phyloP scores from a whole-genome alignment of 192 early-diverging fungal genomes.

The Funneliformis geosporum region DNA sequence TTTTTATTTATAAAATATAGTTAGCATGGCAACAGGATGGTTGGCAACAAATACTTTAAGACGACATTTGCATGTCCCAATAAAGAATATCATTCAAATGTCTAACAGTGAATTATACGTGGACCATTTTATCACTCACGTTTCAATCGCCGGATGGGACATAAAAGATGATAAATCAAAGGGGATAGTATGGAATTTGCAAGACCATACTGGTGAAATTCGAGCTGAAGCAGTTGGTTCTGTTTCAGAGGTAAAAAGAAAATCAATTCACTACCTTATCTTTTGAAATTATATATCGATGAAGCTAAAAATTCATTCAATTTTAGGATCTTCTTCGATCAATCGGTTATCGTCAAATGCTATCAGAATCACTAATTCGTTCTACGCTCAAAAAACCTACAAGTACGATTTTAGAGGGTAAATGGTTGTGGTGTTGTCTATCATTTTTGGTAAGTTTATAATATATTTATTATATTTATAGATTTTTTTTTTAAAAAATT shows the following conservation, averaged over 20 bases:
- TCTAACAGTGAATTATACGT: not conserved
- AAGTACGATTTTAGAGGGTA: not conserved
- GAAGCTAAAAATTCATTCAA: not conserved
- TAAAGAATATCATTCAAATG: not conserved
- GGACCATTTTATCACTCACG: not conserved
- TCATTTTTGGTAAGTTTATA: not conserved
- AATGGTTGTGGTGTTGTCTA: not conserved
- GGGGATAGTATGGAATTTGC: not conserved
- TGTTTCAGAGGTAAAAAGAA: not conserved
- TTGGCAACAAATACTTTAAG: not conserved
- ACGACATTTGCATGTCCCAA: not conserved
- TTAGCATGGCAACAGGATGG: constrained; percentile 7
- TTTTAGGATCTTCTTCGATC: not conserved
- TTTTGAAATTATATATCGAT: not conserved
- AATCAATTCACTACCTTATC: not conserved
- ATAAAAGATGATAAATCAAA: not conserved
- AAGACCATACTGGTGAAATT: constrained; percentile 5
- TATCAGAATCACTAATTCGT: not conserved
- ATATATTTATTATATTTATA: not conserved
- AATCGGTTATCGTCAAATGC: not conserved
- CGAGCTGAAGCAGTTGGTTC: not conserved
- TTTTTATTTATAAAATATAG: not conserved
- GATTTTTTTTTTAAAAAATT: not conserved
- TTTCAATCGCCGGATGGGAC: not conserved
- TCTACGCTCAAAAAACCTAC: not conserved